Percentiles rank a stretch among this genome's conserved stretches.
phyloP scores from a whole-genome alignment of 2,329 filamentous ascomycete genomes.

The Colletotrichum sp. region DNA sequence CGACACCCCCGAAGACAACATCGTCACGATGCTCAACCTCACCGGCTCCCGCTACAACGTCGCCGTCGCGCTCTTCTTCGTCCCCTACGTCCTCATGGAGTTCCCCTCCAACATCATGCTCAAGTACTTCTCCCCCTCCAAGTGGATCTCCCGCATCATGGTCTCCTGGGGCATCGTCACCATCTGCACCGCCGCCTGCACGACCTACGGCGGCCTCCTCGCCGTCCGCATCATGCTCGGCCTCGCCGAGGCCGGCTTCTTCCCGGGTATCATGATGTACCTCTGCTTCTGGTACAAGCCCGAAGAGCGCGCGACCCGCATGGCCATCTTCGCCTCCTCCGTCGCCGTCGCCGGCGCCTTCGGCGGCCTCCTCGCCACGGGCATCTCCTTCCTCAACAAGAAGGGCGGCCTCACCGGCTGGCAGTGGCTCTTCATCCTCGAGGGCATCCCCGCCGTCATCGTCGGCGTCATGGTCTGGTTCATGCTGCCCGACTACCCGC shows the following conservation, averaged over 20 bases:
- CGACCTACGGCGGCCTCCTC: slow-evolving; percentile 52
- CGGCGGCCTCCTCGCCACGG: slow-evolving; percentile 61
- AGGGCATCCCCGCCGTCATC: slow-evolving; percentile 34
- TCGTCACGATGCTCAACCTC: slow-evolving; percentile 32
- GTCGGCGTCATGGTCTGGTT: slow-evolving; percentile 35
- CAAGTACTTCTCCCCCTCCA: slow-evolving; percentile 38
- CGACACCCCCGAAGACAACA: slow-evolving; percentile 36
- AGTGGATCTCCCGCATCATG: slow-evolving; percentile 42
- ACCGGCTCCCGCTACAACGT: slow-evolving; percentile 35
- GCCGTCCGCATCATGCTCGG: slow-evolving; percentile 55
- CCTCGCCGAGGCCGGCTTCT: slow-evolving; percentile 55
- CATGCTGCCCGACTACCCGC: slow-evolving; percentile 37
- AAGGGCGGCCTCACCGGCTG: slow-evolving; percentile 56
- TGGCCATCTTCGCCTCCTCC: slow-evolving; percentile 65
- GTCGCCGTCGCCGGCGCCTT: slow-evolving; percentile 65
- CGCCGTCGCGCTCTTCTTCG: slow-evolving; percentile 34
- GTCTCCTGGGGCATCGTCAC: slow-evolving; percentile 55
- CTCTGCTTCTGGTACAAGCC: slow-evolving; percentile 69
- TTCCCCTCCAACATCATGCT: slow-evolving; percentile 38
- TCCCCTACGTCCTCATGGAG: slow-evolving; percentile 33
- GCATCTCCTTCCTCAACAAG: slow-evolving; percentile 51
- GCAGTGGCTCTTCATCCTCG: slow-evolving; percentile 70
- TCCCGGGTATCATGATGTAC: slow-evolving; percentile 61
- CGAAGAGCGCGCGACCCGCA: slow-evolving; percentile 61
- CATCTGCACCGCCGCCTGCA: slow-evolving; percentile 51